Base-by-base conservation (phyloP, 129 eudicot species). In the Sambucus nigra region DNA sequence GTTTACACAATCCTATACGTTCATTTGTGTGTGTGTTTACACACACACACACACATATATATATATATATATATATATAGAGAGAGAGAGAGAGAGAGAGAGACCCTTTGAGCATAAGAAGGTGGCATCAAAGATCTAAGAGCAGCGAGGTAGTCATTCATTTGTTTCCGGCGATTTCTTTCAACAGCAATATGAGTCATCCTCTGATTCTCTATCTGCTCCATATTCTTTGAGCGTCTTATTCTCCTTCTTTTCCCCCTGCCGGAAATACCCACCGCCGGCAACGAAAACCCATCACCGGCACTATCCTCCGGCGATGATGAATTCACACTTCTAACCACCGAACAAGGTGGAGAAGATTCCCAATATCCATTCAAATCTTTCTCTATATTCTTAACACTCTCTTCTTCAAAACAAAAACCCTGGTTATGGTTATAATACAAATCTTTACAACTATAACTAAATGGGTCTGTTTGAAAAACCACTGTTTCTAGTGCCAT, bases 121-220 rank as follows among this genome's bases (percentile, higher is more conserved):
- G 80, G 57, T 2, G 94, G 94, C 81, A 83, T 65, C 63, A 83
- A 39, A 18, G 87, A 75, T 0, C 81, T 72, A 60, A 83, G 77
- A 31, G 57, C 35, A 60, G 67, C 64, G 22, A 83, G 80, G 57
- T 79, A 81, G 23, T 79, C 76, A 29, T 79, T 83, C 87, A 83
- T 75, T 59, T 72, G 83, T 33, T 56, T 67, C 62, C 94, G 74
- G 49, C 87, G 78, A 55, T 83, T 83, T 44, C 87, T 64, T 49
- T 83, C 94, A 7, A 79, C 80, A 22, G 81, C 73, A 61, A 83
- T 83, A 71, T 83, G 94, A 44, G 73, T 66, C 83, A 79, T 79
- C 71, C 94, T 73, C 31, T 83, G 94, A 38, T 24, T 69, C 72
- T 78, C 83, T 31, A 65, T 73, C 24, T 69, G 80, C 55, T 75